These are phyloP conservation scores for Cyclospora cayetanensis DNA, from an alignment of 169 alveolate species.

Conservation along the genomic window DNA sequence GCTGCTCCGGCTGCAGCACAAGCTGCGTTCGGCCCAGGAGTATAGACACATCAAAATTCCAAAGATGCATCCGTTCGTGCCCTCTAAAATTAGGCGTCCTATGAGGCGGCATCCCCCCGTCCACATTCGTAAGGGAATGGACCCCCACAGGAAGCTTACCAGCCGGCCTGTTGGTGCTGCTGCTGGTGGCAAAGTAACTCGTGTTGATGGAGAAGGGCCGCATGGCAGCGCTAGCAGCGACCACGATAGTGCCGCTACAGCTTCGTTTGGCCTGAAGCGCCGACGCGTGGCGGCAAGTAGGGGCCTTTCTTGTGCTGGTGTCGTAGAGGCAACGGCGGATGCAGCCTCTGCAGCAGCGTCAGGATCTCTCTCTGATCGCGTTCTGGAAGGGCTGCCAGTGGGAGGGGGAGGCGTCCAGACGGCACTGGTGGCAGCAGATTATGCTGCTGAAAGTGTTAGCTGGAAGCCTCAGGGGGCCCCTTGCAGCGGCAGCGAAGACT, in stretches of 20 bases:
- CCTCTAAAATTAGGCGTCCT: neutral
- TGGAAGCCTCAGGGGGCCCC: no score
- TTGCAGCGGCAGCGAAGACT: constrained; percentile 41
- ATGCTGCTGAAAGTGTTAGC: neutral
- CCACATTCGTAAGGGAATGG: constrained; percentile 8
- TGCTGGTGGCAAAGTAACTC: neutral
- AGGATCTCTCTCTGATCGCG: neutral
- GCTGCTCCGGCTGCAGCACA: constrained; percentile 20
- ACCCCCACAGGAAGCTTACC: neutral
- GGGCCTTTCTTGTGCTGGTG: neutral
- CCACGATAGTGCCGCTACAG: no score
- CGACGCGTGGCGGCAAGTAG: no score
- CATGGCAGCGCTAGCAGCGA: neutral
- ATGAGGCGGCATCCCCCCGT: neutral
- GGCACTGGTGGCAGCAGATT: neutral
- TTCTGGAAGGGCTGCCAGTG: neutral
- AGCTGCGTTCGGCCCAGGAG: constrained; percentile 20
- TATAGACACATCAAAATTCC: constrained; percentile 38
- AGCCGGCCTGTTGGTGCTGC: constrained; percentile 9
- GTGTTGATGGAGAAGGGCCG: neutral
- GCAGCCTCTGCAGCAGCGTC: neutral
- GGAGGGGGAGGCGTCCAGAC: neutral
- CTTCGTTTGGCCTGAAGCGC: no score
- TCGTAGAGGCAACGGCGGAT: neutral
- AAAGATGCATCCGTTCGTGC: neutral